phyloP scores from a whole-genome alignment of 2,329 filamentous ascomycete species.

The Cercospora sp. region DNA sequence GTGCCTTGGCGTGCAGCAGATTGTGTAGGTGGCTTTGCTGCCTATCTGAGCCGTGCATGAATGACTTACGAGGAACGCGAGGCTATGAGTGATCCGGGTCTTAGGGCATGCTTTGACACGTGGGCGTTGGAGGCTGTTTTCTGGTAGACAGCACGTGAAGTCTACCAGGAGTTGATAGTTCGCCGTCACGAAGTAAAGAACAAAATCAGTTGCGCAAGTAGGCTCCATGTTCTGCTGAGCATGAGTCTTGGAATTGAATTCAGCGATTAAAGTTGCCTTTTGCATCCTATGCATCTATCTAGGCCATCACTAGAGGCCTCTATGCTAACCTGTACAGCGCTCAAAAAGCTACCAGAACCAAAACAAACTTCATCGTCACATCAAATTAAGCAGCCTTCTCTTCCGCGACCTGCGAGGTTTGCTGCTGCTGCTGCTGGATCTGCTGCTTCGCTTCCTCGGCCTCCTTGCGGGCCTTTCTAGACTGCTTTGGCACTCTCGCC shows the following conservation, averaged over 20 bases:
- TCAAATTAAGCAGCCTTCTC: background rate
- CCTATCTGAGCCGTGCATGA: background rate
- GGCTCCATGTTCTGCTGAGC: background rate
- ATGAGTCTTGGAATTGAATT: background rate
- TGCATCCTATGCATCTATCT: background rate
- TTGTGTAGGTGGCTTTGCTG: background rate
- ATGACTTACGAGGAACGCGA: background rate
- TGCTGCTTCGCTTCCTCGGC: slow-evolving; percentile 36
- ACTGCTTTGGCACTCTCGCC: slow-evolving; percentile 53
- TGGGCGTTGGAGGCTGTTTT: background rate
- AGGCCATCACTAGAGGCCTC: background rate
- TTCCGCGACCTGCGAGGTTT: background rate
- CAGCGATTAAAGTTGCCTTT: background rate
- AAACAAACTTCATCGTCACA: background rate
- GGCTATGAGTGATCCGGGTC: background rate
- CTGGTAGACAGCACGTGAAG: background rate
- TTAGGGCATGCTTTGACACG: background rate
- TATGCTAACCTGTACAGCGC: background rate
- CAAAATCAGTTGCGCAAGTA: background rate
- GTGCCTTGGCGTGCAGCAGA: background rate
- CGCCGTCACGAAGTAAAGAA: background rate
- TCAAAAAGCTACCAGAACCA: background rate
- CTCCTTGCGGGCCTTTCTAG: slow-evolving; percentile 47
- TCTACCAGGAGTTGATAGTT: background rate
- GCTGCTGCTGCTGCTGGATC: slow-evolving; percentile 3